Evolutionary conservation across 257 asterid species (phyloP), one percentile per base, ranked within the genome.

Genomic region (Haberlea rhodopensis): DNA sequence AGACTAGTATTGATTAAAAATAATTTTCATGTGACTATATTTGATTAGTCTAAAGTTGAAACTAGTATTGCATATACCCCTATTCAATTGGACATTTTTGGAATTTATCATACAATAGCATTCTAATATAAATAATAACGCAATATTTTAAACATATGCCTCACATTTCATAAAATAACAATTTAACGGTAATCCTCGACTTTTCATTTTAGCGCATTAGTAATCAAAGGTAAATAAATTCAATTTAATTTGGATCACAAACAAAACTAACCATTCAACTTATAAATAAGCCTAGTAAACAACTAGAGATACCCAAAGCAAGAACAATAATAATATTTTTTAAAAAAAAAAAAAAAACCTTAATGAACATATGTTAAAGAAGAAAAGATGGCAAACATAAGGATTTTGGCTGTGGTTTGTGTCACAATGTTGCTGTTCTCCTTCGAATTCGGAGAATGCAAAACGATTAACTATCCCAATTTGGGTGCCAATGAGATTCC

Each of bases 401-500:
- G n/a, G n/a, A 11, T 37, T 11, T 5, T 37, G n/a, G 46, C n/a
- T 37, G n/a, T 11, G 1, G 46, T 11, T 37, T 37, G 46, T 11
- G 46, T 37, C 5, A 3, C 46, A 2, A 9, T 37, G 46, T 37
- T 37, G 46, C 5, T 37, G 46, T 5, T 37, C n/a, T 37, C 46
- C 3, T 2, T 37, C 1, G 46, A 37, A 11, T 11, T 37, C 46
- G 5, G 46, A 2, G n/a, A 37, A 37, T 11, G 46, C 46, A 37
- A 11, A 0, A 0, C 0, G 0, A 37, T 37, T 3, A 0, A 3
- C 0, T 37, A 37, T 37, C n/a, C 5, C 0, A 5, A 2, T 3
- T 37, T 37, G 46, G n/a, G n/a, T 37, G 16, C 46, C 46, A 3
- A 37, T 11, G 0, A n/a, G n/a, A 11, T 37, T 37, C 46, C 46